Conservation (phyloP, 257 asterid genomes). For the Nyctanthes arbortristis region DNA sequence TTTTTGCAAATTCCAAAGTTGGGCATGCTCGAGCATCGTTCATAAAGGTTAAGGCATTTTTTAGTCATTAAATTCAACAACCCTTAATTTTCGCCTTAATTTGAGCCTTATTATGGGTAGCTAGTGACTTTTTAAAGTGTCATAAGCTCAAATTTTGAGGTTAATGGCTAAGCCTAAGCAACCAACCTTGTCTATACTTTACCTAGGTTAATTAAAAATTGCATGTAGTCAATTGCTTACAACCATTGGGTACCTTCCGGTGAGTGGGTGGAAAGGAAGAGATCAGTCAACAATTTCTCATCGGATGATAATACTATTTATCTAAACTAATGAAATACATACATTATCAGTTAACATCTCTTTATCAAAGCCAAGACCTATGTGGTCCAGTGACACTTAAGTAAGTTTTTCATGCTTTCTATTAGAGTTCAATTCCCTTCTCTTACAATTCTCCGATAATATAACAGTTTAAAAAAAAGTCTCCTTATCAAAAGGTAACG, state of each 20-base stretch:
- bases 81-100: constrained; percentile 49
- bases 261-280: no score
- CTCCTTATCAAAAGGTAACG: no score
- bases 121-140: constrained; percentile 13
- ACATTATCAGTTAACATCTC: neutral
- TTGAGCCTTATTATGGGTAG: constrained; percentile 36
- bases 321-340: constrained; percentile 7
- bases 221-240: neutral
- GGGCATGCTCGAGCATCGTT: constrained; percentile 2
- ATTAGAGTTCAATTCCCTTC: no score
- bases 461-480: no score
- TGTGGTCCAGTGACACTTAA: no score
- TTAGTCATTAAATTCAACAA: constrained; percentile 25
- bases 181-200: neutral
- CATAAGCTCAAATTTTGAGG: constrained; percentile 31
- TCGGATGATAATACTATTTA: neutral
- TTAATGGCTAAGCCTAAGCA: neutral
- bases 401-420: no score
- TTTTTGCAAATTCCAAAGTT: neutral
- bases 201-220: neutral
- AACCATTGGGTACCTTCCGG: neutral
- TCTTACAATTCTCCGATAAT: no score
- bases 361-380: no score
- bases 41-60: neutral
- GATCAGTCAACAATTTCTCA: neutral